Percentiles rank a stretch among this genome's conserved stretches.
These are phyloP conservation scores for Boletus reticulatus DNA, from an alignment of 768 basidiomycete genomes.

Conservation along the genomic window DNA sequence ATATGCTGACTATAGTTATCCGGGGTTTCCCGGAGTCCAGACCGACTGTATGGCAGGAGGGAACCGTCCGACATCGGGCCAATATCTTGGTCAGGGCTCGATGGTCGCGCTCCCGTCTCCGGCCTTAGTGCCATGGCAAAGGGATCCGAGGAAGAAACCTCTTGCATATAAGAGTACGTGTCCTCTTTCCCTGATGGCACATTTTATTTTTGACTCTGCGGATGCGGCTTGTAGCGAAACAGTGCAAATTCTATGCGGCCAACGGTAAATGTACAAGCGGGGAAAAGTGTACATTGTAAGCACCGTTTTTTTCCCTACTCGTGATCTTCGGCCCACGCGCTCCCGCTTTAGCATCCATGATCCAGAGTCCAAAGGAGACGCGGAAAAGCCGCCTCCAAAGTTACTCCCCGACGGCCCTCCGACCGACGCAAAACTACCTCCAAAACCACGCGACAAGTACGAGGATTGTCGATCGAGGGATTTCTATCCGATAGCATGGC, in stretches of 20 bases:
- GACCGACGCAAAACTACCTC: slow-evolving; percentile 17
- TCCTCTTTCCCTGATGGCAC: background rate
- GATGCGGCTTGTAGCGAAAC: slow-evolving; percentile 44
- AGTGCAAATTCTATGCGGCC: slow-evolving; percentile 52
- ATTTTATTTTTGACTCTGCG: background rate
- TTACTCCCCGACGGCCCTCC: background rate
- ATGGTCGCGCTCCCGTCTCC: slow-evolving; percentile 1
- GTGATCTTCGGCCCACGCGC: background rate
- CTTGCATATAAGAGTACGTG: slow-evolving; percentile 31
- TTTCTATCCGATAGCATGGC: slow-evolving; percentile 68
- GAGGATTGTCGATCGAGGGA: slow-evolving; percentile 43
- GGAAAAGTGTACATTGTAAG: slow-evolving; percentile 59
- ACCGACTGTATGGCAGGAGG: slow-evolving; percentile 2
- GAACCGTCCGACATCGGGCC: slow-evolving; percentile 10
- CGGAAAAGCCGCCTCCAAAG: background rate
- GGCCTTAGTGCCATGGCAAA: slow-evolving; percentile 8
- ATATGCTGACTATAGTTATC: slow-evolving; percentile 9
- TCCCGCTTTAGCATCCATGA: slow-evolving; percentile 44
- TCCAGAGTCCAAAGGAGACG: slow-evolving; percentile 6
- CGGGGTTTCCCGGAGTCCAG: slow-evolving; percentile 16
- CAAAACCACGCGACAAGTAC: slow-evolving; percentile 26
- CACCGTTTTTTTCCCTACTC: background rate
- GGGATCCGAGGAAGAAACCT: slow-evolving; percentile 18
- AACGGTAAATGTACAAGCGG: slow-evolving; percentile 53
- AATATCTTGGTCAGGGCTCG: background rate